These are phyloP conservation scores for Botryotinia narcissicola DNA, from an alignment of 2,329 filamentous ascomycete genomes.

Conservation along the genomic window DNA sequence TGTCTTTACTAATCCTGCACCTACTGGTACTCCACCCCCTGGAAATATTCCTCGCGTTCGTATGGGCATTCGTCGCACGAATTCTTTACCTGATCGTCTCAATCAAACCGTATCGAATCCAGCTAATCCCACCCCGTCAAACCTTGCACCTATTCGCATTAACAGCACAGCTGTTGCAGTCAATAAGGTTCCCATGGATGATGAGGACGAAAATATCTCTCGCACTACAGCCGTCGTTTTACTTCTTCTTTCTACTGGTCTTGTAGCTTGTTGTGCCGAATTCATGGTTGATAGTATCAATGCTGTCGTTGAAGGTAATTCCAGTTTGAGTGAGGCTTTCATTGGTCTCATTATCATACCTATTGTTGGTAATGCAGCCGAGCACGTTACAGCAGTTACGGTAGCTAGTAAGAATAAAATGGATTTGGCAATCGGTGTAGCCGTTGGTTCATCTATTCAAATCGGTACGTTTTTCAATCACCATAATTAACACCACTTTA, in stretches of 20 bases:
- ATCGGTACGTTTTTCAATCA: slow-evolving; percentile 47
- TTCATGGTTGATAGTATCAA: slow-evolving; percentile 68
- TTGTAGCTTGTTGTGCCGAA: slow-evolving; percentile 68
- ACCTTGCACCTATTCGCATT: slow-evolving; percentile 26
- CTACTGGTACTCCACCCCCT: slow-evolving; percentile 31
- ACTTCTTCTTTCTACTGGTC: slow-evolving; percentile 60
- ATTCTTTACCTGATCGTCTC: slow-evolving; percentile 69
- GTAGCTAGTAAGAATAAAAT: slow-evolving; percentile 75
- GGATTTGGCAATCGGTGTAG: slow-evolving; percentile 71
- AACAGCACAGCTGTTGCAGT: slow-evolving; percentile 33
- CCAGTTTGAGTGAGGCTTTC: slow-evolving; percentile 60
- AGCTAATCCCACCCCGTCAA: slow-evolving; percentile 16
- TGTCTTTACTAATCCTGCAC: slow-evolving; percentile 55
- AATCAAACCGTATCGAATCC: slow-evolving; percentile 40
- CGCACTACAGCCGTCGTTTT: slow-evolving; percentile 58
- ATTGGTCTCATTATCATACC: slow-evolving; percentile 71
- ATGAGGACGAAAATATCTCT: slow-evolving; percentile 51
- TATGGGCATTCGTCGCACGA: slow-evolving; percentile 69
- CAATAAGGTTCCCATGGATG: slow-evolving; percentile 27
- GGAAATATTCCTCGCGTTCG: slow-evolving; percentile 56
- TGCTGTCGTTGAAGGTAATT: slow-evolving; percentile 55
- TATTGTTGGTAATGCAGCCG: slow-evolving; percentile 71
- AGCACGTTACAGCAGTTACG: slow-evolving; percentile 69
- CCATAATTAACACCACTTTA: background rate
- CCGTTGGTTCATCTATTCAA: slow-evolving; percentile 69